These are phyloP conservation scores for Oryza nivara DNA, from an alignment of 176 grass and related monocot species.

Conservation along the genomic window DNA sequence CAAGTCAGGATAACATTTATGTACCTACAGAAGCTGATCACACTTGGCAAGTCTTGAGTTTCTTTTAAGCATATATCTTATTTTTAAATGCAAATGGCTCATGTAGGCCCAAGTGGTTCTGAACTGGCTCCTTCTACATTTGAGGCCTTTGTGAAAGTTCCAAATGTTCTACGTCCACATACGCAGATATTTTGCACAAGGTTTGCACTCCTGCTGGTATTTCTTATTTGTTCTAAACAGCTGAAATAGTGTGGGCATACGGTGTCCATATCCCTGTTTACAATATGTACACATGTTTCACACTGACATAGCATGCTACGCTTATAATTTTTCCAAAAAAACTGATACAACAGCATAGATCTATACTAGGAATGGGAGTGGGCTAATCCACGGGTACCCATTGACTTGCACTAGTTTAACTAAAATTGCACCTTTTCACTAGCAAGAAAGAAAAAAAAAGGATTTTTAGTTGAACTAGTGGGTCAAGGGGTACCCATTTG, in stretches of 20 bases:
- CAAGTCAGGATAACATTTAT: constrained; percentile 27
- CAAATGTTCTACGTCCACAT: constrained; percentile 79
- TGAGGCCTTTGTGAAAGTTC: constrained; percentile 97
- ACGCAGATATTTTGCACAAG: constrained; percentile 98
- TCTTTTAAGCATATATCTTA: constrained; percentile 4
- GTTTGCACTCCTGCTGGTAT: constrained; percentile 37
- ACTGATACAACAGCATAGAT: constrained; percentile 3
- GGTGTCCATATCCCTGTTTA: constrained; percentile 17
- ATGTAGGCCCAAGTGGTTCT: constrained; percentile 83
- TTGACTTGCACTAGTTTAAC: neutral
- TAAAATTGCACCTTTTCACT: neutral
- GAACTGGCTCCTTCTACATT: constrained; percentile 70
- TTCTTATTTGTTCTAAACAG: constrained; percentile 15
- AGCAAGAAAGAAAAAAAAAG: neutral
- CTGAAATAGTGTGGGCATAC: constrained; percentile 13
- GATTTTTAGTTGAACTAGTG: neutral
- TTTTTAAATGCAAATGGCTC: constrained; percentile 38
- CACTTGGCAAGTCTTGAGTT: constrained; percentile 15
- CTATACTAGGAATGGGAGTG: constrained; percentile 5
- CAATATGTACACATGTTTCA: constrained; percentile 24
- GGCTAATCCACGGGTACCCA: neutral
- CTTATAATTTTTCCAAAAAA: constrained; percentile 9
- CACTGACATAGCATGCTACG: constrained; percentile 7
- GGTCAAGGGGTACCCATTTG: neutral
- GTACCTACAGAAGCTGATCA: constrained; percentile 16